Evolutionary conservation across 2,329 filamentous ascomycete genomes (phyloP), one percentile per base, ranked within the genome.

Genomic region (Byssothecium circinans): DNA sequence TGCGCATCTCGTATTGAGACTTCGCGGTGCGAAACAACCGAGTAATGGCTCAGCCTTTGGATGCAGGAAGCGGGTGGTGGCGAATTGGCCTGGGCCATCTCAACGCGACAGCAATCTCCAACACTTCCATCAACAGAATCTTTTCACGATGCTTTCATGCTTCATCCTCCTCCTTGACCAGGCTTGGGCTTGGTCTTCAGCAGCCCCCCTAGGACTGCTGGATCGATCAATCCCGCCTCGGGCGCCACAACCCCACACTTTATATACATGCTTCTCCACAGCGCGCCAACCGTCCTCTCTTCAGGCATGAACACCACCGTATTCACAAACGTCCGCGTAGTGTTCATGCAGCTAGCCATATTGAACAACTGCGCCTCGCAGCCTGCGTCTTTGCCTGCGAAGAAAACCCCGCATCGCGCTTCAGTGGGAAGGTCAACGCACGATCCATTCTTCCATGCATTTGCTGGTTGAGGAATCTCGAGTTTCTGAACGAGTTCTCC

Each of bases 251-350:
- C 55, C 17, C 65, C 65, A 50, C 67, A 70, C 22, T 50, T 60
- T 3, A 69, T 60, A 27, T 45, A 67, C 66, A 70, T 69, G 46
- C 66, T 70, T 33, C 47, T 64, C 67, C 67, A 70, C 7, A 62
- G 44, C 10, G 61, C 66, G 5, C 65, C 67, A 2, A 66, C 60
- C 7, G 61, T 42, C 27, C 64, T 57, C 41, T 68, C 65, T 32
- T 71, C 68, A 2, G 65, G 65, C 62, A 69, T 67, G 45, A 69
- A 69, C 0, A 69, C 65, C 0, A 66, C 64, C 0, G 65, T 69
- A 14, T 68, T 70, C 10, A 69, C 58, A 42, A 60, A 68, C 2
- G 60, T 60, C 23, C 47, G 43, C 1, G 58, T 56, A 1, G 60
- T 64, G n/a, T 69, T 67, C 18, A 56, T 48, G 38, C 68, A 70